Percentiles rank a stretch among this genome's conserved stretches.
Conservation (phyloP, 139 green algal species). For the Coccomyxa sp. region DNA sequence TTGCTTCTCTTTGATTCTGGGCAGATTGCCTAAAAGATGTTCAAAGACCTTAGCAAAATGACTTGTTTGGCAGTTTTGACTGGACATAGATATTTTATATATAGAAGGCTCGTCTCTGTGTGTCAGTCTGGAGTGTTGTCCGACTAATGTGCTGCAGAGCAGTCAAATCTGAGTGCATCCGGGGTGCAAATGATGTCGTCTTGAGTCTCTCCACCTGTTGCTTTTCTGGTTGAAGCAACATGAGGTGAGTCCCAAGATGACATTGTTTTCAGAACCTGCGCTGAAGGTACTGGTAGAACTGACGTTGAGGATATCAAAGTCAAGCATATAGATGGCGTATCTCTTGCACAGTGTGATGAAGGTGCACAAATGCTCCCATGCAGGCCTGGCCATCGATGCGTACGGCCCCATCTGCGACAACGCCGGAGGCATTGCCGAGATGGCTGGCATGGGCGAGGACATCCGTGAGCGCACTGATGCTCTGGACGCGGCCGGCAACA, state of each 20-base stretch:
- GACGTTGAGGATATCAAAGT: too few species aligned
- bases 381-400: conserved; percentile 92
- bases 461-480: conserved; percentile 96
- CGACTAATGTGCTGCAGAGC: too few species aligned
- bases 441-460: conserved; percentile 96
- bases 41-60: background rate
- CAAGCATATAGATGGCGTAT: too few species aligned
- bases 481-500: conserved; percentile 96
- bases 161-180: too few species aligned
- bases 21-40: background rate
- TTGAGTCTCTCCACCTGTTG: too few species aligned
- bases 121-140: too few species aligned
- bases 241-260: too few species aligned
- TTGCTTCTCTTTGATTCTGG: background rate
- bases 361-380: background rate
- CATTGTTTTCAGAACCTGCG: too few species aligned
- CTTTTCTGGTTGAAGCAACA: too few species aligned
- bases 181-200: too few species aligned
- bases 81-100: background rate
- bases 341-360: background rate
- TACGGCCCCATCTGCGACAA: conserved; percentile 97
- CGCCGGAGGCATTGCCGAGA: conserved; percentile 96
- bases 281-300: too few species aligned
- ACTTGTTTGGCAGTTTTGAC: background rate
- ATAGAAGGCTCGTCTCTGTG: background rate